These are phyloP conservation scores for Saksenaea vasiformis DNA, from an alignment of 371 early-diverging fungal genomes.

Conservation along the genomic window DNA sequence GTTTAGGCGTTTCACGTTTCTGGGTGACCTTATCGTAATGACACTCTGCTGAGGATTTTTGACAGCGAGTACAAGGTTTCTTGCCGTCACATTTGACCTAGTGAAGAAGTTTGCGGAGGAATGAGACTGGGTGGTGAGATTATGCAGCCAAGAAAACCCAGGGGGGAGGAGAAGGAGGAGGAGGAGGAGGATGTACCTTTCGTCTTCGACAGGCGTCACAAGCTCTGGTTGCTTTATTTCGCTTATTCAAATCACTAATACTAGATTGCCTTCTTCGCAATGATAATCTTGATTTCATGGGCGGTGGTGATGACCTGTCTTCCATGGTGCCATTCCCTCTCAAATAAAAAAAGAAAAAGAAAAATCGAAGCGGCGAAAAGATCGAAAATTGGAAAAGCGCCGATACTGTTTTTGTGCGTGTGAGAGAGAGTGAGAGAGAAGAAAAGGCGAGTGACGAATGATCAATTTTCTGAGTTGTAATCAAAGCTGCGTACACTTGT, in stretches of 20 bases:
- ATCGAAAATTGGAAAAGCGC: constrained; percentile 2
- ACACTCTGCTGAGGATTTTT: constrained; percentile 38
- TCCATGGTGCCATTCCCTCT: constrained; percentile 2
- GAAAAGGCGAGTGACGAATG: neutral
- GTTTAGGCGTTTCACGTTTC: constrained; percentile 45
- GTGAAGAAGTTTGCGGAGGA: constrained; percentile 17
- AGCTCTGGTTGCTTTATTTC: constrained; percentile 49
- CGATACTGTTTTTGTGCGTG: too few species aligned
- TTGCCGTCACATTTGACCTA: constrained; percentile 55
- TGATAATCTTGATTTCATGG: neutral
- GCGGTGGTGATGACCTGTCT: neutral
- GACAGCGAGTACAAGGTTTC: constrained; percentile 48
- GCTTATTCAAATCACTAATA: constrained; percentile 27
- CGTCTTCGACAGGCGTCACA: constrained; percentile 53
- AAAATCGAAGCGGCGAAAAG: constrained; percentile 5
- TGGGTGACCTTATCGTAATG: constrained; percentile 44
- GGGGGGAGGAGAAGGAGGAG: too few species aligned
- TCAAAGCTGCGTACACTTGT: neutral
- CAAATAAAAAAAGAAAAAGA: neutral
- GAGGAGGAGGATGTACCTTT: constrained; percentile 48
- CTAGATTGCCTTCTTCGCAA: constrained; percentile 27
- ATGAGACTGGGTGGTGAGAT: constrained; percentile 39
- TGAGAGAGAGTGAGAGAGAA: too few species aligned
- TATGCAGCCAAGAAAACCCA: constrained; percentile 12
- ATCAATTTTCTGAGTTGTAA: neutral